These are phyloP conservation scores for Dichotomocladium elegans DNA, from an alignment of 371 early-diverging fungal genomes.

Conservation along the genomic window DNA sequence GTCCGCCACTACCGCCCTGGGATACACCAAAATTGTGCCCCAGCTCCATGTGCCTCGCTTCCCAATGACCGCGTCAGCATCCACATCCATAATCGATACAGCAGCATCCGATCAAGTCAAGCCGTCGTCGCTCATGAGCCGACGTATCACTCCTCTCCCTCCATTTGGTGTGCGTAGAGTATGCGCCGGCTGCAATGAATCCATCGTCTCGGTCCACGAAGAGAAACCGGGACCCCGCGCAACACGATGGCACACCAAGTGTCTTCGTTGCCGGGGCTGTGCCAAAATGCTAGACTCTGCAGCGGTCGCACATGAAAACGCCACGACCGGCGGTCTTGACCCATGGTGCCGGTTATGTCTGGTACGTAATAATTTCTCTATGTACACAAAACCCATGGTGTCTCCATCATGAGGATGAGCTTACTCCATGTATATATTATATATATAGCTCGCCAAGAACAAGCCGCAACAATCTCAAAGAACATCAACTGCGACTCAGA, in stretches of 20 bases:
- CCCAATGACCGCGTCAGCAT: neutral
- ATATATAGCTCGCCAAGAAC: too few relatives aligned
- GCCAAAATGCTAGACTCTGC: conserved; percentile 38
- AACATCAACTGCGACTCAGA: too few relatives aligned
- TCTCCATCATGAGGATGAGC: too few relatives aligned
- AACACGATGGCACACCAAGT: conserved; percentile 39
- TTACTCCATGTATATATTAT: too few relatives aligned
- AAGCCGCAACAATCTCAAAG: too few relatives aligned
- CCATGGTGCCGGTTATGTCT: conserved; percentile 39
- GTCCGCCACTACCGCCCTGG: conserved; percentile 3
- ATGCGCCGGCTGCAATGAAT: conserved; percentile 37
- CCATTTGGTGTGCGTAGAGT: conserved; percentile 28
- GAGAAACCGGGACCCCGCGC: conserved; percentile 45
- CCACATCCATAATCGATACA: neutral
- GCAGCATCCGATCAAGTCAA: conserved; percentile 5
- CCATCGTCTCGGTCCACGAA: conserved; percentile 36
- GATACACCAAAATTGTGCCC: conserved; percentile 34
- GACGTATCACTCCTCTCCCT: conserved; percentile 30
- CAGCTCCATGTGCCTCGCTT: conserved; percentile 13
- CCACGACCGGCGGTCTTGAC: conserved; percentile 8
- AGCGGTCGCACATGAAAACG: conserved; percentile 25
- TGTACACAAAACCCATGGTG: too few relatives aligned
- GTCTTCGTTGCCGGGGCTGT: conserved; percentile 30
- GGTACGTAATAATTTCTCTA: conserved; percentile 20
- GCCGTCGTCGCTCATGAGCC: conserved; percentile 34